phyloP scores from a whole-genome alignment of 768 basidiomycete species.

The Omphalotus guepiniiformis region DNA sequence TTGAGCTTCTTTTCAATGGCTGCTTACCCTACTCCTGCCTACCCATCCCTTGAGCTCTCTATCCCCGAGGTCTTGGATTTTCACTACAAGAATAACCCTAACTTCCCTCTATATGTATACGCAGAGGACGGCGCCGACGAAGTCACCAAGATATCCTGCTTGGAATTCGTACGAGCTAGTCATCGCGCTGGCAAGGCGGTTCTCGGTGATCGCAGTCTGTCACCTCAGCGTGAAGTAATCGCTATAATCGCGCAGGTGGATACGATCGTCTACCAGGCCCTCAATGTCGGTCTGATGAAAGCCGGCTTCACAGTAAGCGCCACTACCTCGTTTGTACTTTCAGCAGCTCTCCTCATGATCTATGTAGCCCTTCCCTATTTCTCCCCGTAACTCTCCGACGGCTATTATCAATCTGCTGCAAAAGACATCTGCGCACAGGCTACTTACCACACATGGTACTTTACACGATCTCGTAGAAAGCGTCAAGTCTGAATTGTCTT shows the following conservation, averaged over 20 bases:
- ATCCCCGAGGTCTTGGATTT: conserved; percentile 21
- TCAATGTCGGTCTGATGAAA: conserved; percentile 15
- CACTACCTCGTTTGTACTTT: not conserved
- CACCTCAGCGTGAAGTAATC: conserved; percentile 16
- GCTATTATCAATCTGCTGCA: conserved; percentile 32
- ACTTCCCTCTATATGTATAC: conserved; percentile 14
- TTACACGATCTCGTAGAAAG: conserved; percentile 26
- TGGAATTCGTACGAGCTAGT: conserved; percentile 24
- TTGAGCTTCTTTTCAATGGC: no score
- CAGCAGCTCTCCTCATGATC: not conserved
- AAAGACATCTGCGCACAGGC: conserved; percentile 32
- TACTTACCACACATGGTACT: conserved; percentile 30
- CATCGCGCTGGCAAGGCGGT: conserved; percentile 20
- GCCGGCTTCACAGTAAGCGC: conserved; percentile 17
- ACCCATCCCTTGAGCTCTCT: no score
- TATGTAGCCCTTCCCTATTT: conserved; percentile 36
- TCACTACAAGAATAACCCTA: conserved; percentile 15
- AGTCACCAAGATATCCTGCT: conserved; percentile 13
- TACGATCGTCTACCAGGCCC: conserved; percentile 18
- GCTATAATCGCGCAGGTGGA: conserved; percentile 21
- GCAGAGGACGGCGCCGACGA: conserved; percentile 7
- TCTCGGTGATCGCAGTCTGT: not conserved
- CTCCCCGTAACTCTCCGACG: conserved; percentile 32
- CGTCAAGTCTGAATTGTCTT: conserved; percentile 18
- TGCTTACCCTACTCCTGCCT: no score